Conservation (phyloP, 352 stramenopile species). For the Phytopythium vexans region DNA sequence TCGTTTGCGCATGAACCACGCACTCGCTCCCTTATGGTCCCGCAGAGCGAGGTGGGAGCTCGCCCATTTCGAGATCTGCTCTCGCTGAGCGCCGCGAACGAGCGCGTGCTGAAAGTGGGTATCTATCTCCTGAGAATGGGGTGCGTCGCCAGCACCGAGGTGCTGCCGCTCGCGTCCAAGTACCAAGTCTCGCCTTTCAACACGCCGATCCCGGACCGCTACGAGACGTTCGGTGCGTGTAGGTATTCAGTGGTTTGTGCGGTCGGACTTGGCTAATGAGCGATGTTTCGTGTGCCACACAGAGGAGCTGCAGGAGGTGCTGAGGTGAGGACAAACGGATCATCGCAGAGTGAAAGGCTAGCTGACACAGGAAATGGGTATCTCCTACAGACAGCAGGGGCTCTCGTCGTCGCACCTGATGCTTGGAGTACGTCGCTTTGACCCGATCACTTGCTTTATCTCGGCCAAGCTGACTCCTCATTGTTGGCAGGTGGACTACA, state of each 20-base stretch:
- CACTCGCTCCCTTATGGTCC: no score
- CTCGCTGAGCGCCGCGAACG: no score
- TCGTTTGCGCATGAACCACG: no score
- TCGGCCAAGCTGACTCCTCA: not conserved
- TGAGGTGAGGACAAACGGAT: conserved; percentile 23
- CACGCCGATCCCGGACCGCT: conserved; percentile 49
- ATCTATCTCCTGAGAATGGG: conserved; percentile 15
- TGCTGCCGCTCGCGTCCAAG: not conserved
- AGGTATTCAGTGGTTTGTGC: conserved; percentile 4
- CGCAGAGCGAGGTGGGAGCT: no score
- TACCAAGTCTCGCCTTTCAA: conserved; percentile 20
- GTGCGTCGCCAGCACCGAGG: conserved; percentile 16
- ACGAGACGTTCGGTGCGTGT: conserved; percentile 54
- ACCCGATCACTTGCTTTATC: not conserved
- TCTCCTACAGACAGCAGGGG: conserved; percentile 32
- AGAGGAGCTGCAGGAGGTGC: conserved; percentile 64
- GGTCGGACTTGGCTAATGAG: not conserved
- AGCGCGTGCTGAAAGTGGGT: no score
- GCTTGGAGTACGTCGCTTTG: conserved; percentile 40
- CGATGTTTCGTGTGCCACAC: not conserved
- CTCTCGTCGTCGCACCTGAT: conserved; percentile 72
- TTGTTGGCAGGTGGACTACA: conserved; percentile 66
- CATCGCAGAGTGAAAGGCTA: not conserved
- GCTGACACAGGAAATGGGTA: not conserved
- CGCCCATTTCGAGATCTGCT: no score